Conservation (phyloP, 768 basidiomycete genomes). For the Auricularia sp. region DNA sequence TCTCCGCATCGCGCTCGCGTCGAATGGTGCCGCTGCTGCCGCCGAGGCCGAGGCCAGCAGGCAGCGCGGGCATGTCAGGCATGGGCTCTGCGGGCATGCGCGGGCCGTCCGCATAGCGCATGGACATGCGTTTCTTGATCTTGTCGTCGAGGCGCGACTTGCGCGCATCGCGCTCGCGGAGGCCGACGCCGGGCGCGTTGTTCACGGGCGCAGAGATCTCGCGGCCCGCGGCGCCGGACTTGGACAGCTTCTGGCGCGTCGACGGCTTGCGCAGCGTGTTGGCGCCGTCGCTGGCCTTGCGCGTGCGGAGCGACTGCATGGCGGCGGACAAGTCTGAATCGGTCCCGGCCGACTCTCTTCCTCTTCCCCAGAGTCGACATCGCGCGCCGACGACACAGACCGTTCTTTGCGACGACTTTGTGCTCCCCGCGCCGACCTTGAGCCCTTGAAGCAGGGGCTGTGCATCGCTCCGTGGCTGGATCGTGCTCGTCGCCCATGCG, state of each 20-base stretch:
- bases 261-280: slow-evolving; percentile 10
- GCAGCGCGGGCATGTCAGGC: slow-evolving; percentile 52
- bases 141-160: slow-evolving; percentile 65
- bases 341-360: too few species aligned
- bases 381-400: too few species aligned
- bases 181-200: neutral
- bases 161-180: slow-evolving; percentile 19
- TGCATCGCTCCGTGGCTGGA: too few species aligned
- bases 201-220: neutral
- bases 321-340: neutral
- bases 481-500: too few species aligned
- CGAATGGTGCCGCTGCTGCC: slow-evolving; percentile 20
- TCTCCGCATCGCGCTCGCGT: slow-evolving; percentile 15
- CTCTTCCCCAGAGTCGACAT: too few species aligned
- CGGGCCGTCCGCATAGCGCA: slow-evolving; percentile 83
- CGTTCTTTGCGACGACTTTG: too few species aligned
- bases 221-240: neutral
- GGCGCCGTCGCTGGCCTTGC: slow-evolving; percentile 16
- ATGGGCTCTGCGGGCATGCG: slow-evolving; percentile 48
- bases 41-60: slow-evolving; percentile 32
- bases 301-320: slow-evolving; percentile 27
- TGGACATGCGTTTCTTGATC: slow-evolving; percentile 94
- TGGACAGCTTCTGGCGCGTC: slow-evolving; percentile 9
- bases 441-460: too few species aligned
- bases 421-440: too few species aligned